Evolutionary conservation across 148 eudicot species (phyloP).

Genomic region (Diospyros lotus): DNA sequence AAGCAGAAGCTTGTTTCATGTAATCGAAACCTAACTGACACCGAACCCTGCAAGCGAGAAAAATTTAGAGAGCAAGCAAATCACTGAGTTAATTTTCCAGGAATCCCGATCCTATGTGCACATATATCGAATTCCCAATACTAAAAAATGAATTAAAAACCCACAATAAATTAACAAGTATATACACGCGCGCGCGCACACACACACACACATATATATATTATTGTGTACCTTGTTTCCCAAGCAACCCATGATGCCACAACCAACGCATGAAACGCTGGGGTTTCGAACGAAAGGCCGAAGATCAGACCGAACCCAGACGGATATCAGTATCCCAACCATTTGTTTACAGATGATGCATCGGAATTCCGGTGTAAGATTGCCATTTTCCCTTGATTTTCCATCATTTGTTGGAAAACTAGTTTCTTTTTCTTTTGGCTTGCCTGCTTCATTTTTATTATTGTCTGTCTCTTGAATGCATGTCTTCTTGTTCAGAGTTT

Average conservation of each 20-base stretch:
- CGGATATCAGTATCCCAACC: conserved; percentile 40
- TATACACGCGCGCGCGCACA: no score
- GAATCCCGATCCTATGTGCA: background rate
- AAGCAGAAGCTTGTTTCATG: conserved; percentile 52
- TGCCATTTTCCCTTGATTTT: conserved; percentile 1
- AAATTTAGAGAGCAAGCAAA: background rate
- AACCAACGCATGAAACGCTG: conserved; percentile 36
- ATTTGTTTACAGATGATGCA: conserved; percentile 36
- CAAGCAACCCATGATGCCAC: conserved; percentile 44
- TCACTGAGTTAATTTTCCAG: background rate
- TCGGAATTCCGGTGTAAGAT: conserved; percentile 7
- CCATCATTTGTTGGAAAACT: background rate
- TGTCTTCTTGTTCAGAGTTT: conserved; percentile 22
- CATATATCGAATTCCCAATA: background rate
- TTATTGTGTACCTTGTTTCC: conserved; percentile 37
- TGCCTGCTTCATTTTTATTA: background rate
- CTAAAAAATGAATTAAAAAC: no score
- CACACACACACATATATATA: background rate
- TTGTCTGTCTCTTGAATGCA: background rate
- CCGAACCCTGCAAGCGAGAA: conserved; percentile 37
- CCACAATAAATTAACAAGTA: no score
- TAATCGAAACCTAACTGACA: conserved; percentile 42
- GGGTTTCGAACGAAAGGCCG: conserved; percentile 22
- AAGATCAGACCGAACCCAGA: conserved; percentile 37
- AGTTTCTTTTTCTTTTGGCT: background rate